Conservation (phyloP, 2,329 filamentous ascomycete genomes). For the Mycosphaerella arachidis region DNA sequence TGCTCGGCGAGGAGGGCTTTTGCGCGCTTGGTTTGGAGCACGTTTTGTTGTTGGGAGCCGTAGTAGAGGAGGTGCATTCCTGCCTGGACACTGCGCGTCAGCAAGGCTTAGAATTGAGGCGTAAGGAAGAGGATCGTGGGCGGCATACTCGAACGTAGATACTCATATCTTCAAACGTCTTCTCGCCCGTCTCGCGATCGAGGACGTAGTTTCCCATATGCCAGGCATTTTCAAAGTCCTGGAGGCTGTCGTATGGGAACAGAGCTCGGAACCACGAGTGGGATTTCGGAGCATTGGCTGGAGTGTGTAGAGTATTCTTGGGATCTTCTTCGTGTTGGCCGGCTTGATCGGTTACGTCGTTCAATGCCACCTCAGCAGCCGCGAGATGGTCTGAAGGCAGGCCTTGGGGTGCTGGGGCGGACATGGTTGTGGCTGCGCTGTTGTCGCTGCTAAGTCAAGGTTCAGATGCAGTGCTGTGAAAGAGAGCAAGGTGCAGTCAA, state of each 20-base stretch:
- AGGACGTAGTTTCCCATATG: slow-evolving; percentile 44
- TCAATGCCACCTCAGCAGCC: slow-evolving; percentile 22
- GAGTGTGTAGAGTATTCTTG: slow-evolving; percentile 26
- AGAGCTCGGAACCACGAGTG: slow-evolving; percentile 22
- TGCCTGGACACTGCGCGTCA: slow-evolving; percentile 12
- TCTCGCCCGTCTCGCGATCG: slow-evolving; percentile 38
- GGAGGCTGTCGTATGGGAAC: slow-evolving; percentile 26
- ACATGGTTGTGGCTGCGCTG: not conserved
- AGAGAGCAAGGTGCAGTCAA: not conserved
- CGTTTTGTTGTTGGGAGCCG: slow-evolving; percentile 37
- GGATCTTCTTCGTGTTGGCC: slow-evolving; percentile 21
- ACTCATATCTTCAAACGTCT: slow-evolving; percentile 41
- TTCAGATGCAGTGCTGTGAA: not conserved
- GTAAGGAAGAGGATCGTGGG: too few species aligned
- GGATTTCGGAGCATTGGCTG: slow-evolving; percentile 21
- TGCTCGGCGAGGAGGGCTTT: slow-evolving; percentile 35
- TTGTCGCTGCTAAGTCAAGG: not conserved
- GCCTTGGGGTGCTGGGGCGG: not conserved
- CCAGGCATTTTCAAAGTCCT: slow-evolving; percentile 35
- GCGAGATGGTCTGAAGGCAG: slow-evolving; percentile 23
- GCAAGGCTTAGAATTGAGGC: too few species aligned
- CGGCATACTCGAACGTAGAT: slow-evolving; percentile 36
- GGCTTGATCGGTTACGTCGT: slow-evolving; percentile 24
- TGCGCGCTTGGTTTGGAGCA: slow-evolving; percentile 35
- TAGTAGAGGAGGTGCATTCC: slow-evolving; percentile 45